Percentiles rank a stretch among this genome's conserved stretches.
phyloP scores from a whole-genome alignment of 1,139 yeast genomes.

The Magnusiomyces tetraspermus region DNA sequence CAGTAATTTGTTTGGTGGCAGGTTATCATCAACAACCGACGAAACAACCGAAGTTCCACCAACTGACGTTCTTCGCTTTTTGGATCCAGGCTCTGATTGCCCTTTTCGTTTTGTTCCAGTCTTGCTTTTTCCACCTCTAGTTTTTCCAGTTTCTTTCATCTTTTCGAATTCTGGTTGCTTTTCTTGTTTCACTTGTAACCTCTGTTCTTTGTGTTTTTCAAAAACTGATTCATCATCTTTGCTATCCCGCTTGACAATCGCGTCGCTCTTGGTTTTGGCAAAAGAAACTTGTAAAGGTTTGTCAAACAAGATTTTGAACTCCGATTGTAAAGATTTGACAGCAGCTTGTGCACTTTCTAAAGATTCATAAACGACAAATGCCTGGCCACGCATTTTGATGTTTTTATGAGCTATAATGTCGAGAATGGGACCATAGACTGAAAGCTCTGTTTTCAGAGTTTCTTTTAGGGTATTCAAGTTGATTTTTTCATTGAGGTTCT shows the following conservation, averaged over 20 bases:
- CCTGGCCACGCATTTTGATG: slow-evolving; percentile 69
- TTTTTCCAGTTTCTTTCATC: slow-evolving; percentile 17
- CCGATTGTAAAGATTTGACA: slow-evolving; percentile 26
- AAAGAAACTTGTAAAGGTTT: slow-evolving; percentile 41
- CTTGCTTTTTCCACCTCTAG: slow-evolving; percentile 13
- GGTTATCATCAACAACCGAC: slow-evolving; percentile 24
- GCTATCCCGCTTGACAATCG: slow-evolving; percentile 26
- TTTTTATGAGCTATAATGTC: slow-evolving; percentile 54
- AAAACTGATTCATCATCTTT: slow-evolving; percentile 19
- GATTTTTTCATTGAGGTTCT: slow-evolving; percentile 65
- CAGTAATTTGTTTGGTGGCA: slow-evolving; percentile 63
- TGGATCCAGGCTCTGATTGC: slow-evolving; percentile 23
- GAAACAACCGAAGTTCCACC: too few relatives aligned
- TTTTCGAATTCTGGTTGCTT: slow-evolving; percentile 2
- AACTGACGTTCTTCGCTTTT: slow-evolving; percentile 21
- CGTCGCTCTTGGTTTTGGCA: slow-evolving; percentile 44
- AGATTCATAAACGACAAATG: slow-evolving; percentile 59
- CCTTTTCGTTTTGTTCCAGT: neutral
- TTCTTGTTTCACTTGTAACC: slow-evolving; percentile 27
- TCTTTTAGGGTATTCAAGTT: slow-evolving; percentile 43
- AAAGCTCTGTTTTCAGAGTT: slow-evolving; percentile 38
- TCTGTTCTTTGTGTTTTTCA: slow-evolving; percentile 28
- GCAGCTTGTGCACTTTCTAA: slow-evolving; percentile 44
- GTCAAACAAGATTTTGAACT: slow-evolving; percentile 37
- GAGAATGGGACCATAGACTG: slow-evolving; percentile 41